Percentiles rank a stretch among this genome's conserved stretches.
These are phyloP conservation scores for Gyromitra esculenta DNA, from an alignment of 2,329 filamentous ascomycete species.

Conservation along the genomic window DNA sequence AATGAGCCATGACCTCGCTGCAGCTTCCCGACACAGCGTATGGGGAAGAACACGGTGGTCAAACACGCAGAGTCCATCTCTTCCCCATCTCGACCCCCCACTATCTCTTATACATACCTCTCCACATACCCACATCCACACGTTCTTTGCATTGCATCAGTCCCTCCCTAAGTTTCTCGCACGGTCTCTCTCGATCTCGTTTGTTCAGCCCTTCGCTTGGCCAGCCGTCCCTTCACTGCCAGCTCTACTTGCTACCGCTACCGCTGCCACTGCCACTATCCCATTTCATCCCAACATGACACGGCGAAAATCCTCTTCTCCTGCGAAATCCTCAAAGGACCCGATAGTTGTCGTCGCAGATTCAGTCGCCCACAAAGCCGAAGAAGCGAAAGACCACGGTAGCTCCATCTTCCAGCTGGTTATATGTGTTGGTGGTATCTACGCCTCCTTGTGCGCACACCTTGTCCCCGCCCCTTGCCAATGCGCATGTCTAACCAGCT, in stretches of 20 bases:
- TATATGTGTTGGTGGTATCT: constrained; percentile 92
- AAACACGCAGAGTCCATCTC: constrained; percentile 19
- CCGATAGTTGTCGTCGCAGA: constrained; percentile 51
- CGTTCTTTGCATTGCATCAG: constrained; percentile 18
- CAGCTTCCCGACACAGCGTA: too few species aligned
- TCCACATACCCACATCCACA: background rate
- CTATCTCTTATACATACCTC: background rate
- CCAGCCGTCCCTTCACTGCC: background rate
- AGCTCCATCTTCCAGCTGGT: constrained; percentile 73
- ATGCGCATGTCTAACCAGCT: constrained; percentile 1
- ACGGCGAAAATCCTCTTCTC: constrained; percentile 35
- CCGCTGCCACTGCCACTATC: background rate
- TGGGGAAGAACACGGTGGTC: constrained; percentile 42
- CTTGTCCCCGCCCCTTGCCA: constrained; percentile 1
- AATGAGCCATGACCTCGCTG: constrained; percentile 21
- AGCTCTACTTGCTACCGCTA: constrained; percentile 9
- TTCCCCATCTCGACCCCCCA: background rate
- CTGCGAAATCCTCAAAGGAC: constrained; percentile 24
- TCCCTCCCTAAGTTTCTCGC: background rate
- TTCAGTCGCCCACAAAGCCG: constrained; percentile 51
- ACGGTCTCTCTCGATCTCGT: background rate
- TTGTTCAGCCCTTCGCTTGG: background rate
- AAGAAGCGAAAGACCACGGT: constrained; percentile 53
- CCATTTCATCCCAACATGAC: constrained; percentile 29
- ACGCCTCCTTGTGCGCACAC: constrained; percentile 84